These are phyloP conservation scores for Aspergillus texensis DNA, from an alignment of 2,329 filamentous ascomycete genomes.

Conservation along the genomic window DNA sequence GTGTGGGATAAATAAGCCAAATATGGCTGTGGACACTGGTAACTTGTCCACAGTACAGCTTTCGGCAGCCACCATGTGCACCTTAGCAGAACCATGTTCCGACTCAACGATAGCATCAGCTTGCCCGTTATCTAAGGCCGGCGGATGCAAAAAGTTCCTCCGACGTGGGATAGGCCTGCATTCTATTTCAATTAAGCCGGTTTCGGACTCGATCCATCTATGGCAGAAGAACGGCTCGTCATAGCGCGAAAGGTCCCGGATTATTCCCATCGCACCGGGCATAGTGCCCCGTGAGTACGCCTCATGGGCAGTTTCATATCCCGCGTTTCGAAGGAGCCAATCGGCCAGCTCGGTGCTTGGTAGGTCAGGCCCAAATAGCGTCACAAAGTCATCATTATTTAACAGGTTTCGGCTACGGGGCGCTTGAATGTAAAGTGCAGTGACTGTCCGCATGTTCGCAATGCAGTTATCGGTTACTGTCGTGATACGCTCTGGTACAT, in stretches of 20 bases:
- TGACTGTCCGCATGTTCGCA: slow-evolving; percentile 35
- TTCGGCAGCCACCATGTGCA: slow-evolving; percentile 23
- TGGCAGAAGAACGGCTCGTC: slow-evolving; percentile 29
- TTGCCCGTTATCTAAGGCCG: slow-evolving; percentile 9
- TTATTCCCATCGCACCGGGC: slow-evolving; percentile 22
- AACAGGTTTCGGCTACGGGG: slow-evolving; percentile 12
- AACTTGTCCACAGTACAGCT: slow-evolving; percentile 44
- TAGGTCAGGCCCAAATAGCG: slow-evolving; percentile 31
- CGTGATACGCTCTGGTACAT: slow-evolving; percentile 10
- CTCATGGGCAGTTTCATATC: slow-evolving; percentile 25
- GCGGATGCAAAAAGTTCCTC: slow-evolving; percentile 30
- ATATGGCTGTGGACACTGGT: slow-evolving; percentile 49
- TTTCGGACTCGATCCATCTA: slow-evolving; percentile 24
- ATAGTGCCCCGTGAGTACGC: slow-evolving; percentile 16
- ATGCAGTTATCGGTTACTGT: slow-evolving; percentile 24
- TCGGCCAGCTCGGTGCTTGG: slow-evolving; percentile 15
- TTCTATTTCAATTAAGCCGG: slow-evolving; percentile 26
- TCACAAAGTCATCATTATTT: slow-evolving; percentile 27
- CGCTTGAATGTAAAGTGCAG: slow-evolving; percentile 30
- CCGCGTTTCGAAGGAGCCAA: slow-evolving; percentile 28
- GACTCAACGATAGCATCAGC: slow-evolving; percentile 8
- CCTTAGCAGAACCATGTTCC: slow-evolving; percentile 18
- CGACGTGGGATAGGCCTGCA: slow-evolving; percentile 30
- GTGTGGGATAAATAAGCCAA: slow-evolving; percentile 69
- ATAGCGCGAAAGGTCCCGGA: slow-evolving; percentile 30